These are phyloP conservation scores for Ustilago tritici DNA, from an alignment of 1,284 basidiomycete genomes.

Conservation along the genomic window DNA sequence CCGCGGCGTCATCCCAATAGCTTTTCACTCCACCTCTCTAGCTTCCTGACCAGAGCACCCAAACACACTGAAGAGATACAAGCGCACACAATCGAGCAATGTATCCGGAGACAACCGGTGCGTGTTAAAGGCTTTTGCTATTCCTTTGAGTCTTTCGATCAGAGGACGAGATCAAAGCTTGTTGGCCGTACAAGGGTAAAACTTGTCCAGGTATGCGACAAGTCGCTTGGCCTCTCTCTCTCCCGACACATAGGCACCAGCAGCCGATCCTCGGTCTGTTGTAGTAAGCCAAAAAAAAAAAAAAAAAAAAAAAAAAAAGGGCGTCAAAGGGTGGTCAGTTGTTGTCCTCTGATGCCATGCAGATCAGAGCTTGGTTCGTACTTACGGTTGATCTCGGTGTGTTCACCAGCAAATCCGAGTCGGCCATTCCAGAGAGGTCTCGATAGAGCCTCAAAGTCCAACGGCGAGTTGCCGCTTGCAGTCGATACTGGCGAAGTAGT, in stretches of 20 bases:
- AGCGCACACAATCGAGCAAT: neutral
- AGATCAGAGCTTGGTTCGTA: neutral
- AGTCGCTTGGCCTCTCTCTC: conserved; percentile 69
- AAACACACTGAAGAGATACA: neutral
- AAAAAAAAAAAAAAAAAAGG: too few relatives aligned
- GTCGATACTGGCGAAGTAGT: conserved; percentile 72
- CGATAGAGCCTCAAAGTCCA: conserved; percentile 72
- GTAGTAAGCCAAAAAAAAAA: neutral
- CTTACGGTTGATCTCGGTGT: conserved; percentile 72
- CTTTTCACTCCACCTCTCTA: neutral
- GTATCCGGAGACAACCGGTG: neutral
- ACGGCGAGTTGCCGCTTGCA: conserved; percentile 67
- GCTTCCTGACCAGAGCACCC: neutral
- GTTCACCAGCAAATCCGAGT: conserved; percentile 74
- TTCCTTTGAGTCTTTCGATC: neutral
- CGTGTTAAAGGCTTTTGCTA: neutral
- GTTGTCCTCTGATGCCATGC: neutral
- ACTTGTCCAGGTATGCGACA: conserved; percentile 47
- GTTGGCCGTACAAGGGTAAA: conserved; percentile 23
- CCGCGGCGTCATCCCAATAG: neutral
- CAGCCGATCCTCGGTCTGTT: conserved; percentile 70
- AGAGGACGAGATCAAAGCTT: conserved; percentile 31
- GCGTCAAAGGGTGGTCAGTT: neutral
- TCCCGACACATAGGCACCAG: conserved; percentile 72
- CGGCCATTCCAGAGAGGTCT: conserved; percentile 71